Evolutionary conservation across 768 basidiomycete species (phyloP).

Genomic region (Lactarius sp.): DNA sequence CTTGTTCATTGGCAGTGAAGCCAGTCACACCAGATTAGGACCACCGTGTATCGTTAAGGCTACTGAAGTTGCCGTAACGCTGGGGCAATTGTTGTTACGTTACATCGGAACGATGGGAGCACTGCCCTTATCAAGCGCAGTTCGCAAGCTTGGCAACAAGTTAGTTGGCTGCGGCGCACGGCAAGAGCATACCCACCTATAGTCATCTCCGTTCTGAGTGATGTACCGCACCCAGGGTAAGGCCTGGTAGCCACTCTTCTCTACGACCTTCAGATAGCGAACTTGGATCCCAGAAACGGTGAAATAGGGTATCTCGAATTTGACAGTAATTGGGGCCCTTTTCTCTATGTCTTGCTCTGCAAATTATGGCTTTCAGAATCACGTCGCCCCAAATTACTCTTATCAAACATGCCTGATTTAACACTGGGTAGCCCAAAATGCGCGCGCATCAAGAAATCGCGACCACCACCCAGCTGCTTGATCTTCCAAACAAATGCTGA

Average conservation of each 20-base stretch:
- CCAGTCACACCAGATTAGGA: neutral
- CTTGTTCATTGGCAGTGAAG: neutral
- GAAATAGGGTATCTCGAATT: conserved; percentile 98
- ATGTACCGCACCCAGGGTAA: conserved; percentile 95
- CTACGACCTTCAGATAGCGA: conserved; percentile 95
- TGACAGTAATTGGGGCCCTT: conserved; percentile 92
- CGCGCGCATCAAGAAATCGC: conserved; percentile 97
- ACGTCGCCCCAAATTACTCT: too few relatives aligned
- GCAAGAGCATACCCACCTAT: conserved; percentile 52
- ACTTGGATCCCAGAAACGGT: conserved; percentile 98
- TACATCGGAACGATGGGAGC: conserved; percentile 50
- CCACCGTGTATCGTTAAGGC: neutral
- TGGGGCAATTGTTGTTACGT: conserved; percentile 21
- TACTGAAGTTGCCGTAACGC: neutral
- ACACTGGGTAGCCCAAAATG: conserved; percentile 97
- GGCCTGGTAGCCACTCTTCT: conserved; percentile 97
- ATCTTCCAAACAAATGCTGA: conserved; percentile 99
- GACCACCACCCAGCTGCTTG: conserved; percentile 92
- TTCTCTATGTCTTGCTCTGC: conserved; percentile 76
- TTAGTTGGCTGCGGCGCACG: neutral
- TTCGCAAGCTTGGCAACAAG: conserved; percentile 49
- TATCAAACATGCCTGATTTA: conserved; percentile 61
- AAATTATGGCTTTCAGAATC: neutral
- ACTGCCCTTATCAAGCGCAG: conserved; percentile 70
- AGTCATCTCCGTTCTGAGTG: conserved; percentile 88